Conservation (phyloP, 148 eudicot species). For the Dysphania ambrosioides region DNA sequence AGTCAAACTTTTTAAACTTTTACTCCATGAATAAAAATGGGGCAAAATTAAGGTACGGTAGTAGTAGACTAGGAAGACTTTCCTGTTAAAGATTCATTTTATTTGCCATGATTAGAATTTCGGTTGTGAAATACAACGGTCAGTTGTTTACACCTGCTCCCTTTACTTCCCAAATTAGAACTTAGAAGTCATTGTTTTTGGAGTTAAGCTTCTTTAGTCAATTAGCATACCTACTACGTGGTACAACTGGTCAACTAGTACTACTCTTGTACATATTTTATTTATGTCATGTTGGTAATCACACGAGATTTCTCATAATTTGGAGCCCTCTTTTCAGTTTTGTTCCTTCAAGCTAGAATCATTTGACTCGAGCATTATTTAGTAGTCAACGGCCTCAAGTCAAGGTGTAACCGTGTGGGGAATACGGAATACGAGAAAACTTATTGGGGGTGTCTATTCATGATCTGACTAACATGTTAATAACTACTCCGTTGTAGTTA, state of each 20-base stretch:
- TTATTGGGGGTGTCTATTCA: too few species aligned
- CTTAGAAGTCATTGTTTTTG: background rate
- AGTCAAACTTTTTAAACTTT: too few species aligned
- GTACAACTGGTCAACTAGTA: too few species aligned
- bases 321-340: background rate
- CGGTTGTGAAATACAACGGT: conserved; percentile 7
- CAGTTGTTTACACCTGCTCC: conserved; percentile 7
- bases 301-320: background rate
- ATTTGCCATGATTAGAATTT: background rate
- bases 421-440: background rate
- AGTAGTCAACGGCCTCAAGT: background rate
- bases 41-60: too few species aligned
- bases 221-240: background rate
- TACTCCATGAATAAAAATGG: too few species aligned
- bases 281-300: background rate
- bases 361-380: background rate
- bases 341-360: background rate
- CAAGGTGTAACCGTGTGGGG: background rate
- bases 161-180: background rate
- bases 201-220: background rate
- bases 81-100: background rate
- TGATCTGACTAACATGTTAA: too few species aligned
- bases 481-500: background rate
- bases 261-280: too few species aligned
- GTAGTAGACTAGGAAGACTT: background rate